phyloP scores from a whole-genome alignment of 2,329 filamentous ascomycete genomes.

The Colletotrichum cereale region DNA sequence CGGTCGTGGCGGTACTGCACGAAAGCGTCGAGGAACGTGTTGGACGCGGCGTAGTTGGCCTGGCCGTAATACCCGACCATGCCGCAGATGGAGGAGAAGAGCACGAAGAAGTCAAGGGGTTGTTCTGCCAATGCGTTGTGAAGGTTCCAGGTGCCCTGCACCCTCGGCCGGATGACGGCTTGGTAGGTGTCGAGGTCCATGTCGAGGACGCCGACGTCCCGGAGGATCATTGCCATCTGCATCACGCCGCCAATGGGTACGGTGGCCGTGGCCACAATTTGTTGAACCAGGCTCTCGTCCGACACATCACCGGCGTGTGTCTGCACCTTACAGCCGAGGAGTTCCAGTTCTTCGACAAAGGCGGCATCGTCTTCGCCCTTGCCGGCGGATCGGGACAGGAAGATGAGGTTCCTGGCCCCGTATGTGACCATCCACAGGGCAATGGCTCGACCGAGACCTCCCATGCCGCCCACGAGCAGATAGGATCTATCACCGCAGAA shows the following conservation, averaged over 20 bases:
- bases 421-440: slow-evolving; percentile 47
- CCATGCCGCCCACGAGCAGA: slow-evolving; percentile 48
- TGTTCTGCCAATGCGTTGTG: slow-evolving; percentile 44
- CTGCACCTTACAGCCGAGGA: neutral
- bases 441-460: slow-evolving; percentile 48
- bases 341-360: neutral
- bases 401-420: slow-evolving; percentile 46
- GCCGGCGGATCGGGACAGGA: slow-evolving; percentile 46
- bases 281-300: neutral
- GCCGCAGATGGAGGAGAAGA: slow-evolving; percentile 50
- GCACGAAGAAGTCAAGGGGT: slow-evolving; percentile 53
- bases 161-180: slow-evolving; percentile 52
- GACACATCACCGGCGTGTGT: neutral
- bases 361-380: neutral
- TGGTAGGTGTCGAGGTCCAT: slow-evolving; percentile 30
- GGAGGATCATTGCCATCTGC: neutral
- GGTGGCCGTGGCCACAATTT: too few relatives aligned
- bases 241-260: too few relatives aligned
- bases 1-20: slow-evolving; percentile 49
- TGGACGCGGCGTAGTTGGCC: slow-evolving; percentile 56
- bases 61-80: slow-evolving; percentile 52
- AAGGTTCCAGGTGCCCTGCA: slow-evolving; percentile 58
- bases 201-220: slow-evolving; percentile 6
- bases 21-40: slow-evolving; percentile 57
- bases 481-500: neutral